A percentile compares a stretch with the other conserved stretches of the same genome.
These are phyloP conservation scores for Neoascochyta sp. DNA, from an alignment of 2,329 filamentous ascomycete genomes.

Conservation along the genomic window DNA sequence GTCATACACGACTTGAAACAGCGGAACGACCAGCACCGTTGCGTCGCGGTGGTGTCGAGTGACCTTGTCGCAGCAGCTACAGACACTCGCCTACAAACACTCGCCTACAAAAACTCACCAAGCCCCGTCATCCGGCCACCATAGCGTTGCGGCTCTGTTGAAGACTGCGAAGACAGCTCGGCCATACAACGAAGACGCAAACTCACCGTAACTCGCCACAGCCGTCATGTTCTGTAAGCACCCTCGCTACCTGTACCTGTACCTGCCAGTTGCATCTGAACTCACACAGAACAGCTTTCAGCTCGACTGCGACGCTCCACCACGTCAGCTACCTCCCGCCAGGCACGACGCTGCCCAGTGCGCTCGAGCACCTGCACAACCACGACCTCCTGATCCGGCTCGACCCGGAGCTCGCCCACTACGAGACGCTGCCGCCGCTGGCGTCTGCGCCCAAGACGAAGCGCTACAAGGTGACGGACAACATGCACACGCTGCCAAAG, in stretches of 20 bases:
- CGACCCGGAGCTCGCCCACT: constrained; percentile 36
- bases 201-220: too few relatives aligned
- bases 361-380: constrained; percentile 28
- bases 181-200: too few relatives aligned
- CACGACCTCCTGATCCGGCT: constrained; percentile 37
- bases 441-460: constrained; percentile 22
- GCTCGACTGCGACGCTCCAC: constrained; percentile 30
- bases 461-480: constrained; percentile 37
- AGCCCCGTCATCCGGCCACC: too few relatives aligned
- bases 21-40: too few relatives aligned
- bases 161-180: too few relatives aligned
- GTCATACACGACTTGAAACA: too few relatives aligned
- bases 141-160: too few relatives aligned
- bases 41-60: too few relatives aligned
- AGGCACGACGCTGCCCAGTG: constrained; percentile 16
- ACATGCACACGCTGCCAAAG: constrained; percentile 35
- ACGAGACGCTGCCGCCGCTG: constrained; percentile 25
- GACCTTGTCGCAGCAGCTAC: too few relatives aligned
- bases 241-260: background rate
- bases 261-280: background rate
- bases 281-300: constrained; percentile 24
- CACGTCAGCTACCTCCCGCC: constrained; percentile 34
- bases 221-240: constrained; percentile 31
- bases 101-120: too few relatives aligned
- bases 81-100: too few relatives aligned